Evolutionary conservation across 2,329 filamentous ascomycete species (phyloP), one percentile per base, ranked within the genome.

Genomic region (Cryphonectria radicalis): DNA sequence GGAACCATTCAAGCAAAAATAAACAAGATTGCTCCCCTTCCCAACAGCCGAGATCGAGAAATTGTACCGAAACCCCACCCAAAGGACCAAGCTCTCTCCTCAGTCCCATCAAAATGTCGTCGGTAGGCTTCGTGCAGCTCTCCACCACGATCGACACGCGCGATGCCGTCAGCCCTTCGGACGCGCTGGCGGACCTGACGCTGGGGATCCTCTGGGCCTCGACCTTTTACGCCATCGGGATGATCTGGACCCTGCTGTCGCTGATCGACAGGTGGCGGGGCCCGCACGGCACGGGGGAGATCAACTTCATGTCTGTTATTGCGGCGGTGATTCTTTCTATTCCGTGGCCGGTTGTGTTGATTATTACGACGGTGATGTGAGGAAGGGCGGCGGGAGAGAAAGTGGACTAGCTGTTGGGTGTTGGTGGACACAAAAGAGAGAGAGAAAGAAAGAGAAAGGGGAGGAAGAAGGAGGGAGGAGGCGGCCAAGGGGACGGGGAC

Each of bases 201-300:
- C 69, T 77, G 22, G 76, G 75, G 63, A 25, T 77, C 62, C 17
- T 60, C 42, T 77, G 76, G 76, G 74, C 57, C 40, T 69, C 72
- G 63, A 40, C 65, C 4, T 25, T 73, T 17, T 77, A 77, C 55
- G 74, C 50, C 46, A 73, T 77, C 28, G 76, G 69, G 66, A 77
- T 77, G 74, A 72, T 77, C 67, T 77, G 76, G 60, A 77, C 76
- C 3, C 50, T 69, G 0, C 8, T 72, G 50, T 68, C 74, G 42
- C 72, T 77, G 62, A 74, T 77, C n/a, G 76, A 77, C 71, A 74
- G 76, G 43, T 77, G 76, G 76, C 72, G 75, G 42, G 76, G 76
- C 3, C 73, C 74, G 8, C 75, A 77, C 62, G 76, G 76, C 25
- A 74, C 71, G 8, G 68, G 71, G 3, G 37, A 67, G 22, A 76